Conservation (phyloP, 805 yeast species). For the Barnettozyma botsteinii region DNA sequence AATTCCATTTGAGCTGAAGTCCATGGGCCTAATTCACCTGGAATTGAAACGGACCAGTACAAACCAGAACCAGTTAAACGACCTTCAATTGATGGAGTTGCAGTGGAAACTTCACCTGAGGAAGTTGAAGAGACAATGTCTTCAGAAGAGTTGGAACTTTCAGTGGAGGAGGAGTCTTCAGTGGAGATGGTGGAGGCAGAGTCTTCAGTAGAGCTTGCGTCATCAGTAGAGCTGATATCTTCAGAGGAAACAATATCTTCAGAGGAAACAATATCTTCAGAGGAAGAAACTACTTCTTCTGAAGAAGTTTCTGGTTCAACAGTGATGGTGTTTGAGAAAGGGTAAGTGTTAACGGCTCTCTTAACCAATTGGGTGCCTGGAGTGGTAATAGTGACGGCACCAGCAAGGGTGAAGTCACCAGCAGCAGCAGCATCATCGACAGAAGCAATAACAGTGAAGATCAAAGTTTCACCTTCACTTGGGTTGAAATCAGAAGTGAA, state of each 20-base stretch:
- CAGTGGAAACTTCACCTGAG: neutral
- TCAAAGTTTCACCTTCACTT: neutral
- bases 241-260: too few species aligned
- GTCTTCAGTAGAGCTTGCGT: neutral
- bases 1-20: neutral
- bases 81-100: slow-evolving; percentile 6
- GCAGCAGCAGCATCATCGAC: neutral
- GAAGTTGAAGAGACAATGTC: slow-evolving; percentile 6
- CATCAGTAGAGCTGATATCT: too few species aligned
- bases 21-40: slow-evolving; percentile 7
- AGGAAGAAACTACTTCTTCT: too few species aligned
- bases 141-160: slow-evolving; percentile 1
- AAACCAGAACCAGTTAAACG: neutral
- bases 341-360: neutral
- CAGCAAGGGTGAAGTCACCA: neutral
- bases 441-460: neutral
- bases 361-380: neutral
- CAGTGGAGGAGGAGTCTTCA: too few species aligned
- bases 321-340: neutral
- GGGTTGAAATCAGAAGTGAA: neutral
- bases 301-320: neutral
- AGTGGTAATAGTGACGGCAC: neutral
- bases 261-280: too few species aligned
- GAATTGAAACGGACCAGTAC: slow-evolving; percentile 2
- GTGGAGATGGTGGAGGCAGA: too few species aligned